These are phyloP conservation scores for Aspergillus sp. DNA, from an alignment of 2,329 filamentous ascomycete genomes.

Conservation along the genomic window DNA sequence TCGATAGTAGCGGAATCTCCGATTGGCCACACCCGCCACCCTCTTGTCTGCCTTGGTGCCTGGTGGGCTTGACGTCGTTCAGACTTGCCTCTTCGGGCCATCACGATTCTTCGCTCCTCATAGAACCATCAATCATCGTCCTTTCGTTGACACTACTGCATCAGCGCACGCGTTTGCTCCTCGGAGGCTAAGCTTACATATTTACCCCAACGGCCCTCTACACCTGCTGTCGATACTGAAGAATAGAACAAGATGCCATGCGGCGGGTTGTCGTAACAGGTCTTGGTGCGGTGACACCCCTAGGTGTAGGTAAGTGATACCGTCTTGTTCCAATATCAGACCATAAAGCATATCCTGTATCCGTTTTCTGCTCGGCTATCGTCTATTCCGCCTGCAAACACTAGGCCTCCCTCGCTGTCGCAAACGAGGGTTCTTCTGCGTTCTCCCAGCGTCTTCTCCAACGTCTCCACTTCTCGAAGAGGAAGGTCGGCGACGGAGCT, in stretches of 20 bases:
- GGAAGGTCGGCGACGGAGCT: constrained; percentile 30
- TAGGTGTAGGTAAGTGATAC: constrained; percentile 66
- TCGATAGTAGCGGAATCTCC: constrained; percentile 23
- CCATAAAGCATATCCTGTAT: not conserved
- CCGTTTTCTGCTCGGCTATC: not conserved
- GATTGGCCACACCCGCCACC: constrained; percentile 6
- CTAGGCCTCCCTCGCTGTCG: not conserved
- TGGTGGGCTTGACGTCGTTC: constrained; percentile 25
- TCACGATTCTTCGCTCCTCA: constrained; percentile 14
- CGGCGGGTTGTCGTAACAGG: constrained; percentile 79
- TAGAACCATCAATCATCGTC: not conserved
- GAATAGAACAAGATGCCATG: constrained; percentile 31
- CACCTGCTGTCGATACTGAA: not conserved
- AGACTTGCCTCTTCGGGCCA: constrained; percentile 37
- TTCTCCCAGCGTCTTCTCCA: constrained; percentile 10
- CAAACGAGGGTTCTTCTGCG: constrained; percentile 1
- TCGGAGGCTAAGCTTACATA: not conserved
- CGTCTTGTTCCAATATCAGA: not conserved
- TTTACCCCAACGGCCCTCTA: not conserved
- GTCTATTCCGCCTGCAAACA: not conserved
- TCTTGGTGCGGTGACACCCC: constrained; percentile 76
- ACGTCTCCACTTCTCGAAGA: constrained; percentile 33
- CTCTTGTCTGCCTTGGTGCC: constrained; percentile 17
- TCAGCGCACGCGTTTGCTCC: not conserved
- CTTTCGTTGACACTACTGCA: not conserved